Conservation (phyloP, 257 asterid genomes). For the Solanum chiquidenum region DNA sequence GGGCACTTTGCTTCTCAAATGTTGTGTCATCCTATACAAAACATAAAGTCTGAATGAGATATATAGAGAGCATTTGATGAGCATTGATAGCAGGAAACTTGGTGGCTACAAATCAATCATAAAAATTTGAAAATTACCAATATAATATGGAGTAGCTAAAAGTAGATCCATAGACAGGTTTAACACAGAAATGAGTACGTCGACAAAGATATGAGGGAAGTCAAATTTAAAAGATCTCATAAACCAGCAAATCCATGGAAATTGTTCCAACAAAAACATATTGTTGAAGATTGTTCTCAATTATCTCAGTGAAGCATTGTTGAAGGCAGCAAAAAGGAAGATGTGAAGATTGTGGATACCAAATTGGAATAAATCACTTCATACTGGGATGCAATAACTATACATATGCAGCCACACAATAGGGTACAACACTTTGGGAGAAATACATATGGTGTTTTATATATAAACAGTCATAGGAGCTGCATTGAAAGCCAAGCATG, state of each 20-base stretch:
- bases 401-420: neutral
- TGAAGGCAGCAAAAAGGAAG: neutral
- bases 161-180: neutral
- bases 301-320: neutral
- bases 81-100: neutral
- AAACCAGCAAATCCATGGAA: neutral
- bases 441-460: neutral
- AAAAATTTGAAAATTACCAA: neutral
- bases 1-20: constrained; percentile 94
- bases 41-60: neutral
- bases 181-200: neutral
- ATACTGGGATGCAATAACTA: neutral
- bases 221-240: neutral
- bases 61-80: neutral
- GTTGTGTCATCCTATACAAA: constrained; percentile 80
- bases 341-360: neutral
- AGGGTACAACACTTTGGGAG: neutral
- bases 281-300: neutral
- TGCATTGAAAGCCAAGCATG: neutral
- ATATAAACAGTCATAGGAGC: neutral
- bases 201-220: neutral
- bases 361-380: neutral
- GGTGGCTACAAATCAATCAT: neutral
- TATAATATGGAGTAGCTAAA: neutral
- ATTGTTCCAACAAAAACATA: neutral